Conservation (phyloP, 257 asterid genomes). For the Solanum bulbocastanum region DNA sequence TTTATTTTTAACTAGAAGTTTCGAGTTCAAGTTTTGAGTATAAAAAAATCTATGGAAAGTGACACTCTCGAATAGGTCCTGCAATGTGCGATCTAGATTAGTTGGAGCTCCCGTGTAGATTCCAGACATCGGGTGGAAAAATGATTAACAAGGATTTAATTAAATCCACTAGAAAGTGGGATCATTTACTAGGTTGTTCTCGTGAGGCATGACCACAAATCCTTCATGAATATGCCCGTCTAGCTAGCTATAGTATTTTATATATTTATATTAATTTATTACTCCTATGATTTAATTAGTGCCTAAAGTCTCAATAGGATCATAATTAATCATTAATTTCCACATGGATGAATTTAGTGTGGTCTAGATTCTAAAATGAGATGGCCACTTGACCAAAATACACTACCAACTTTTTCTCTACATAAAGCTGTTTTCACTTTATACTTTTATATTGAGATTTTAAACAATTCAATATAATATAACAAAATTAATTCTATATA, state of each 20-base stretch:
- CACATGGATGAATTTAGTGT: not conserved
- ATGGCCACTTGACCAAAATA: not conserved
- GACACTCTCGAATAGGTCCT: fast-evolving
- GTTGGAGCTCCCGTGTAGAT: fast-evolving
- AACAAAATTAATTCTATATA: not conserved
- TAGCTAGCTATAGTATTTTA: not conserved
- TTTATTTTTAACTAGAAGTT: no score
- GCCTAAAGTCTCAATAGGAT: not conserved
- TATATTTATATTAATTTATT: not conserved
- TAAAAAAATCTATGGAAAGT: not conserved
- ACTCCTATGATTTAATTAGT: not conserved
- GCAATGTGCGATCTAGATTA: not conserved
- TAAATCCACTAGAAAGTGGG: not conserved
- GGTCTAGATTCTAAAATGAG: not conserved
- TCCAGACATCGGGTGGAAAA: fast-evolving
- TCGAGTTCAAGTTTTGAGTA: no score
- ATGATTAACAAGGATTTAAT: not conserved
- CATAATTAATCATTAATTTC: not conserved
- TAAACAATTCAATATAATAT: not conserved
- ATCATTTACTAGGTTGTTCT: not conserved
- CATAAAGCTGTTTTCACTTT: not conserved
- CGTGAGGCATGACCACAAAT: not conserved
- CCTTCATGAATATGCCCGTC: not conserved
- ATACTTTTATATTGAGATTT: not conserved
- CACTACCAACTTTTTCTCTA: not conserved